phyloP scores from a whole-genome alignment of 768 basidiomycete species.

The Hypholoma fasciculare region DNA sequence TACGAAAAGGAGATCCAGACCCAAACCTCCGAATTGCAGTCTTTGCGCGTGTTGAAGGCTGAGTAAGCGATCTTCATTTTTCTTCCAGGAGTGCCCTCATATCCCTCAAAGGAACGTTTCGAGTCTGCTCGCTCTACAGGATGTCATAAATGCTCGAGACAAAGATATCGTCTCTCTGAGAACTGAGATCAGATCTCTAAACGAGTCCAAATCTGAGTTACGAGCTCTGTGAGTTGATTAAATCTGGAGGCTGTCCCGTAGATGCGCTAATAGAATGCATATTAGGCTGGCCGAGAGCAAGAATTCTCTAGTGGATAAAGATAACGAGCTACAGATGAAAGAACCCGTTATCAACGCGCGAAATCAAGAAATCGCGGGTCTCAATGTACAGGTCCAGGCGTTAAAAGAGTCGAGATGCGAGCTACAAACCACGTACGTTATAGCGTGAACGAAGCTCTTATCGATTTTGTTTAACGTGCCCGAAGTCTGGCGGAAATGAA shows the following conservation, averaged over 20 bases:
- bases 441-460: not conserved
- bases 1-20: slow-evolving; percentile 9
- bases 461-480: not conserved
- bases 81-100: not conserved
- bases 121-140: slow-evolving; percentile 22
- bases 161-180: slow-evolving; percentile 23
- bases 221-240: slow-evolving; percentile 20
- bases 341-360: slow-evolving; percentile 3
- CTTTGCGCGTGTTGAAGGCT: slow-evolving; percentile 17
- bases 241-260: not conserved
- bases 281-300: slow-evolving; percentile 26
- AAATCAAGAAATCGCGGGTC: not conserved
- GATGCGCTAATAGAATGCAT: not conserved
- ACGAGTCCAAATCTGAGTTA: slow-evolving; percentile 28
- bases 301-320: slow-evolving; percentile 18
- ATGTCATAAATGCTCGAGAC: slow-evolving; percentile 23
- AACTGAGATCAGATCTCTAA: slow-evolving; percentile 18
- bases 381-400: not conserved
- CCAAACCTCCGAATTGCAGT: slow-evolving; percentile 11
- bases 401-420: not conserved
- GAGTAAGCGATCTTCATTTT: slow-evolving; percentile 10
- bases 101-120: slow-evolving; percentile 15
- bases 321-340: slow-evolving; percentile 16
- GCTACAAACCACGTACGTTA: not conserved
- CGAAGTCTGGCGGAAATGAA: slow-evolving; percentile 5